phyloP scores from a whole-genome alignment of 441 rosid species.

The Aleurites moluccanus region DNA sequence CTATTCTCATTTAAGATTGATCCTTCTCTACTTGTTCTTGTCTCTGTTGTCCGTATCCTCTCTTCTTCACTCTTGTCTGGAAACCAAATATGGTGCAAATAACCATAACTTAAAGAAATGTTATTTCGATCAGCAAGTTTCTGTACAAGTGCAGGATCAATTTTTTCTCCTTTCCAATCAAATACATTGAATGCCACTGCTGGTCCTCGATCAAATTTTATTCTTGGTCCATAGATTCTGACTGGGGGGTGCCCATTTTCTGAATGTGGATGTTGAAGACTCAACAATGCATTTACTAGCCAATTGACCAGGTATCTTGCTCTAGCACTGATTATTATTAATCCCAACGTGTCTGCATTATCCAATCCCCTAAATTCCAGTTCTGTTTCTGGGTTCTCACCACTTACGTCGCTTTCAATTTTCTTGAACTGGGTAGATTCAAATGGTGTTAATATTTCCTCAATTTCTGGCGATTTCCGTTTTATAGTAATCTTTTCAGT shows the following conservation, averaged over 20 bases:
- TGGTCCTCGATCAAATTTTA: conserved; percentile 58
- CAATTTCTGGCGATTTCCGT: conserved; percentile 26
- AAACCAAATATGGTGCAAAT: conserved; percentile 48
- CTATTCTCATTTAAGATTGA: conserved; percentile 16
- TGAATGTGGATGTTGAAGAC: conserved; percentile 65
- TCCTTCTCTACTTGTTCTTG: conserved; percentile 18
- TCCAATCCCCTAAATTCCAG: conserved; percentile 60
- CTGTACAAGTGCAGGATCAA: conserved; percentile 71
- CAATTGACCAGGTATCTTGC: conserved; percentile 61
- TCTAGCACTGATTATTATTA: conserved; percentile 52
- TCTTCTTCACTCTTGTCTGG: conserved; percentile 42
- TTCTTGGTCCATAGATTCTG: conserved; percentile 73
- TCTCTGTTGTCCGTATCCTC: conserved; percentile 31
- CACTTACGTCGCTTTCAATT: neutral
- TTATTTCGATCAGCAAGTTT: conserved; percentile 71
- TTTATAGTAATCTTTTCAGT: conserved; percentile 11
- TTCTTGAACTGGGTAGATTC: neutral
- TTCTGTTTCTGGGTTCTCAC: conserved; percentile 12
- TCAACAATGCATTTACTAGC: conserved; percentile 66
- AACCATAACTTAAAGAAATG: conserved; percentile 54
- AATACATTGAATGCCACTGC: conserved; percentile 75
- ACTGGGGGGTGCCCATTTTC: conserved; percentile 44
- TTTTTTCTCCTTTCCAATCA: conserved; percentile 82
- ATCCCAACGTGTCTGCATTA: conserved; percentile 67
- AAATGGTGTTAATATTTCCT: conserved; percentile 24